Conservation (phyloP, 2,329 filamentous ascomycete genomes). For the Orbilia blumenaviensis region DNA sequence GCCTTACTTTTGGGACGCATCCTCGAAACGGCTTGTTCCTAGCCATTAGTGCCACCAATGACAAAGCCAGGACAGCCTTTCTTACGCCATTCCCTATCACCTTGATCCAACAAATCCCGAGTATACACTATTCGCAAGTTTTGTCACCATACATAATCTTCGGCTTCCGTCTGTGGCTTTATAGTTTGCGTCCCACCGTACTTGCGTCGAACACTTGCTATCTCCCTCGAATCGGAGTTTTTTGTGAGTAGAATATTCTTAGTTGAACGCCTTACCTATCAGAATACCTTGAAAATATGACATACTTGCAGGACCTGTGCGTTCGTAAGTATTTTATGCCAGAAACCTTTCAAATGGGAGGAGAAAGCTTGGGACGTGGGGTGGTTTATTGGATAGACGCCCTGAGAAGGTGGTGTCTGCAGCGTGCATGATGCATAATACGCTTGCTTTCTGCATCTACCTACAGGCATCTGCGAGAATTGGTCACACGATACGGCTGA, state of each 20-base stretch:
- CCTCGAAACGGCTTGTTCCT: constrained; percentile 12
- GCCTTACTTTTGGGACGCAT: not conserved
- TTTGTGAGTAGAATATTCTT: not conserved
- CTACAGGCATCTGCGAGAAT: constrained; percentile 12
- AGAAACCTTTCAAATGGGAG: constrained; percentile 38
- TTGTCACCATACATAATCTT: constrained; percentile 43
- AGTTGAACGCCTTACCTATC: constrained; percentile 35
- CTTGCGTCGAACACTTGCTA: constrained; percentile 4
- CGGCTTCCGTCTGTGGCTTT: constrained; percentile 6
- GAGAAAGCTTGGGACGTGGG: constrained; percentile 19
- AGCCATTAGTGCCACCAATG: not conserved
- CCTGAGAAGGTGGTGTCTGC: constrained; percentile 18
- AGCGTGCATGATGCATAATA: constrained; percentile 33
- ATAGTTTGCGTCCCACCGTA: not conserved
- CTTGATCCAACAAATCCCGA: too few species aligned
- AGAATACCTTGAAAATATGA: constrained; percentile 9
- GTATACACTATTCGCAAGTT: constrained; percentile 1
- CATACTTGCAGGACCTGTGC: constrained; percentile 1
- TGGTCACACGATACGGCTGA: constrained; percentile 44
- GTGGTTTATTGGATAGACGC: constrained; percentile 31
- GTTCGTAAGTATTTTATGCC: not conserved
- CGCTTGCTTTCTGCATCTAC: constrained; percentile 18
- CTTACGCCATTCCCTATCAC: too few species aligned
- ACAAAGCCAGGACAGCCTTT: not conserved
- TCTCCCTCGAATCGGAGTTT: constrained; percentile 52